These are phyloP conservation scores for Hypholoma sublateritium DNA, from an alignment of 768 basidiomycete species.

Conservation along the genomic window DNA sequence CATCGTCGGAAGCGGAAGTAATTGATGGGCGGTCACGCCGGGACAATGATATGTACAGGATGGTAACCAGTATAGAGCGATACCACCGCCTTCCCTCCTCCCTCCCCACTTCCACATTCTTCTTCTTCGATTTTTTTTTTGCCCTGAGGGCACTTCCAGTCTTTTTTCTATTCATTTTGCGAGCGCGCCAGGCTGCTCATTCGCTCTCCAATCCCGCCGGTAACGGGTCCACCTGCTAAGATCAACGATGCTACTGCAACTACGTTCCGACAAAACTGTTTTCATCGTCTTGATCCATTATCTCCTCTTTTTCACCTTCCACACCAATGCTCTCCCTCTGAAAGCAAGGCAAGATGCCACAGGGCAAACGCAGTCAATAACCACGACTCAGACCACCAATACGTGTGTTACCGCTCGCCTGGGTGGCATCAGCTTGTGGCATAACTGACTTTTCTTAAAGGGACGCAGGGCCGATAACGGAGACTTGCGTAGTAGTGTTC, in stretches of 20 bases:
- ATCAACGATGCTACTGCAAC: slow-evolving; percentile 35
- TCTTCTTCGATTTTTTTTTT: slow-evolving; percentile 26
- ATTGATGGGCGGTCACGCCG: slow-evolving; percentile 14
- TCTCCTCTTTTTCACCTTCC: slow-evolving; percentile 32
- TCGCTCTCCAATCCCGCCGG: slow-evolving; percentile 48
- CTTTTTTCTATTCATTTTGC: slow-evolving; percentile 30
- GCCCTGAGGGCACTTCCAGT: slow-evolving; percentile 50
- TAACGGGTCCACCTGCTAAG: slow-evolving; percentile 39
- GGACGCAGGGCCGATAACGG: slow-evolving; percentile 46
- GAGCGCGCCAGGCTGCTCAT: slow-evolving; percentile 28
- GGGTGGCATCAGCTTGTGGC: slow-evolving; percentile 2
- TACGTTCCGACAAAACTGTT: slow-evolving; percentile 7
- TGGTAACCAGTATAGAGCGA: slow-evolving; percentile 11
- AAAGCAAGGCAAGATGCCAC: slow-evolving; percentile 29
- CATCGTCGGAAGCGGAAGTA: slow-evolving; percentile 9
- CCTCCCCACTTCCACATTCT: slow-evolving; percentile 19
- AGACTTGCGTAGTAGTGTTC: slow-evolving; percentile 60
- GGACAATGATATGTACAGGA: slow-evolving; percentile 6
- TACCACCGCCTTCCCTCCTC: slow-evolving; percentile 15
- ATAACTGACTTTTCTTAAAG: slow-evolving; percentile 30
- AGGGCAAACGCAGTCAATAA: slow-evolving; percentile 35
- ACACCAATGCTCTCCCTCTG: slow-evolving; percentile 38
- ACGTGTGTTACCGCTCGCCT: slow-evolving; percentile 37
- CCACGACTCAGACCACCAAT: slow-evolving; percentile 41
- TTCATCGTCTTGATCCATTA: slow-evolving; percentile 31